A percentile compares a stretch with the other conserved stretches of the same genome.
phyloP scores from a whole-genome alignment of 1,139 yeast species.

The Lodderomyces parapsilosis region DNA sequence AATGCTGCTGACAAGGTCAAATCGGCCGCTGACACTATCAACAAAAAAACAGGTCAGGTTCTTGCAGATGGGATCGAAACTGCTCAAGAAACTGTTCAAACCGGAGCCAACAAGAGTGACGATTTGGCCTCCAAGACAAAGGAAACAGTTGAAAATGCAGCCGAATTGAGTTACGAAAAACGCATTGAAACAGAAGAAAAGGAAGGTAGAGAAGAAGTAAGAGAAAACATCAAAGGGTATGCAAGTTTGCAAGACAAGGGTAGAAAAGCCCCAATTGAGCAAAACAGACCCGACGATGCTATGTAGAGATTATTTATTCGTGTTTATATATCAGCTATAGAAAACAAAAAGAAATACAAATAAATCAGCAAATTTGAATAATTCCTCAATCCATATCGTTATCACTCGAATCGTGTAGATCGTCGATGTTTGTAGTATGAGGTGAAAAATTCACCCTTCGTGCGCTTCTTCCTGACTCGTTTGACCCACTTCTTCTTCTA shows the following conservation, averaged over 20 bases:
- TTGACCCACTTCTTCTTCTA: slow-evolving; percentile 11
- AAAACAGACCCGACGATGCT: slow-evolving; percentile 47
- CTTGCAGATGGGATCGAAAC: slow-evolving; percentile 29
- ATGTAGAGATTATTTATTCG: slow-evolving; percentile 14
- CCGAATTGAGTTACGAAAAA: slow-evolving; percentile 2
- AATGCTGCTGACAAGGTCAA: slow-evolving; percentile 24
- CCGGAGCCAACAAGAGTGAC: slow-evolving; percentile 15
- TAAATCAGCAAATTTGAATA: too few relatives aligned
- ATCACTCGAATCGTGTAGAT: slow-evolving; percentile 10
- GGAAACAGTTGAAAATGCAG: slow-evolving; percentile 1
- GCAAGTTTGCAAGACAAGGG: slow-evolving; percentile 44
- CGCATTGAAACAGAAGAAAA: not conserved
- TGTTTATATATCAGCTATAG: too few relatives aligned
- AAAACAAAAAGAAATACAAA: too few relatives aligned
- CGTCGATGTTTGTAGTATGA: slow-evolving; percentile 16
- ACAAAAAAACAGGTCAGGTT: slow-evolving; percentile 14
- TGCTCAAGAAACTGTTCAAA: slow-evolving; percentile 16
- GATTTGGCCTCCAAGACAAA: slow-evolving; percentile 23
- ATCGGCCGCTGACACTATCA: slow-evolving; percentile 3
- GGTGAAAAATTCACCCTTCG: slow-evolving; percentile 15
- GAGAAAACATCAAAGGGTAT: slow-evolving; percentile 34
- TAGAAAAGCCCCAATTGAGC: slow-evolving; percentile 39
- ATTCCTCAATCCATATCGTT: too few relatives aligned
- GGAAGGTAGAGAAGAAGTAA: slow-evolving; percentile 10
- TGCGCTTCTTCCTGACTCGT: slow-evolving; percentile 11